These are phyloP conservation scores for Kodamaea nitidulidarum DNA, from an alignment of 805 yeast genomes.

Conservation along the genomic window DNA sequence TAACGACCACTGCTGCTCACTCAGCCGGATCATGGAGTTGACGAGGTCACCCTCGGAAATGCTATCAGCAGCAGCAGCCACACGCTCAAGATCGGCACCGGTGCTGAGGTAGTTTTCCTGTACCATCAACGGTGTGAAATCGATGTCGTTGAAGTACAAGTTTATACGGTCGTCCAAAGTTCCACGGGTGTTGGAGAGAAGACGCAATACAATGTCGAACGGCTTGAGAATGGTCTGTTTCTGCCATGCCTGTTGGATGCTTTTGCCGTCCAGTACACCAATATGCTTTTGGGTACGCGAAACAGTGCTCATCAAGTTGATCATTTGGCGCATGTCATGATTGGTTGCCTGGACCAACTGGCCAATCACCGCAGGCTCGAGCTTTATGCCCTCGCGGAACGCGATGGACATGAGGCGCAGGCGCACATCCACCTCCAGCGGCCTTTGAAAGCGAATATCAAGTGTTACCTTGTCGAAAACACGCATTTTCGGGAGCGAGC, in stretches of 20 bases:
- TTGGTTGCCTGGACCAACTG: conserved; percentile 80
- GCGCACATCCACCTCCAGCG: conserved; percentile 75
- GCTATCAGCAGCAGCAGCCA: conserved; percentile 78
- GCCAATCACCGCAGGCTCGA: conserved; percentile 78
- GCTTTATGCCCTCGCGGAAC: conserved; percentile 70
- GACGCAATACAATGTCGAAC: conserved; percentile 76
- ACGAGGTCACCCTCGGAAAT: conserved; percentile 83
- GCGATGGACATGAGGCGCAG: conserved; percentile 90
- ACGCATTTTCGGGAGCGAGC: conserved; percentile 89
- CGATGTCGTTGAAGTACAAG: conserved; percentile 89
- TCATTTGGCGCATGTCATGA: conserved; percentile 91
- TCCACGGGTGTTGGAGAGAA: conserved; percentile 49
- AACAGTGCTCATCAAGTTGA: conserved; percentile 81
- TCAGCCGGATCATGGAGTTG: conserved; percentile 76
- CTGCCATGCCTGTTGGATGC: conserved; percentile 70
- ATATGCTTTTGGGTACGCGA: conserved; percentile 67
- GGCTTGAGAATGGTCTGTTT: conserved; percentile 89
- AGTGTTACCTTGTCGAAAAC: conserved; percentile 82
- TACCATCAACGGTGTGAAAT: conserved; percentile 90
- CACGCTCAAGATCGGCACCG: conserved; percentile 45
- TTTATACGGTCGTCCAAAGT: conserved; percentile 79
- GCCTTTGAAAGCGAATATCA: conserved; percentile 84
- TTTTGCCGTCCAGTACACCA: conserved; percentile 58
- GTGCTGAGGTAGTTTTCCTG: conserved; percentile 86
- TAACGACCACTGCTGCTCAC: conserved; percentile 92